These are phyloP conservation scores for Asterochloris sp. DNA, from an alignment of 139 green algal species.

Conservation along the genomic window DNA sequence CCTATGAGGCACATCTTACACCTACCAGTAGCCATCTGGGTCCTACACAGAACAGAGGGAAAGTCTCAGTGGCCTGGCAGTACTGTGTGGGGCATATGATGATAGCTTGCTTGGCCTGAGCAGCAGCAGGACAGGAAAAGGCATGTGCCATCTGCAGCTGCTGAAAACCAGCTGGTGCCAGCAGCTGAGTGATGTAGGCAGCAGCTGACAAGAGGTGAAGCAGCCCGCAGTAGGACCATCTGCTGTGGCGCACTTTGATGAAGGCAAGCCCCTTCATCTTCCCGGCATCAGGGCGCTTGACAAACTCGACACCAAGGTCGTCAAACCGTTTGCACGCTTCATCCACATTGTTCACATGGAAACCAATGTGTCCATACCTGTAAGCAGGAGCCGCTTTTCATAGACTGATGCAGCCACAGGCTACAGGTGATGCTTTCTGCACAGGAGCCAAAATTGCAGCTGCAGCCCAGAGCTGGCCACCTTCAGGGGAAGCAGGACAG, in stretches of 20 bases:
- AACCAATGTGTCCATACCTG: conserved; percentile 74
- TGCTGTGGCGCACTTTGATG: conserved; percentile 39
- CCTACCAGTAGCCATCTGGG: conserved; percentile 42
- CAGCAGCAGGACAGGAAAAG: neutral
- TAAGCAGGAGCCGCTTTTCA: too few relatives aligned
- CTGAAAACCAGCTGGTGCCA: neutral
- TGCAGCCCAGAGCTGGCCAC: too few relatives aligned
- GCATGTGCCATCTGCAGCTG: neutral
- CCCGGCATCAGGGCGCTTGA: conserved; percentile 86
- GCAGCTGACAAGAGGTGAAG: too few relatives aligned
- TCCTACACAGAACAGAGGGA: conserved; percentile 26
- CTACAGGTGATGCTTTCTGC: too few relatives aligned
- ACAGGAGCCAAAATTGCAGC: too few relatives aligned
- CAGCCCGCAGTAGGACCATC: too few relatives aligned
- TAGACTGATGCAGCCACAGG: too few relatives aligned
- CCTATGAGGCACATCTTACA: too few relatives aligned
- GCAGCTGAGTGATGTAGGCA: too few relatives aligned
- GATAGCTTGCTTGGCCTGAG: too few relatives aligned
- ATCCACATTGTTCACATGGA: conserved; percentile 81
- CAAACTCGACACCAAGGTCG: conserved; percentile 83
- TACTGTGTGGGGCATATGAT: neutral
- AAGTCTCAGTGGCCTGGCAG: neutral
- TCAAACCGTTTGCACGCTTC: conserved; percentile 74
- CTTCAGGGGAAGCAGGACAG: too few relatives aligned
- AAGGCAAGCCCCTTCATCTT: conserved; percentile 69